These are phyloP conservation scores for Stevia rebaudiana DNA, from an alignment of 140 eudicot species.

Conservation along the genomic window DNA sequence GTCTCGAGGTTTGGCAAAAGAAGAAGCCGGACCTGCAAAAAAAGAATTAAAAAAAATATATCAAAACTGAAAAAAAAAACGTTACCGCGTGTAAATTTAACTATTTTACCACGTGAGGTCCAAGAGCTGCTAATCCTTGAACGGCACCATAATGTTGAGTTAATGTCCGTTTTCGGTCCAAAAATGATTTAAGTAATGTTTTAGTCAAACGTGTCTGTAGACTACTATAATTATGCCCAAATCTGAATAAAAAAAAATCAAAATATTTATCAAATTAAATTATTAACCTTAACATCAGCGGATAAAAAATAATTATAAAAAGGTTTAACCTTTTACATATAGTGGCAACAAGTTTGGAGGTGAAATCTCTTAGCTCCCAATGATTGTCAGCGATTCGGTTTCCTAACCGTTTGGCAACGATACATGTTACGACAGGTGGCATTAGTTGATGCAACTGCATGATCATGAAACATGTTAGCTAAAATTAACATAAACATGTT, in stretches of 20 bases:
- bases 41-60: constrained; percentile 8
- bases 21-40: constrained; percentile 51
- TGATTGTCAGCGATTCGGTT: constrained; percentile 59
- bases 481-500: background rate
- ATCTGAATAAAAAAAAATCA: constrained; percentile 46
- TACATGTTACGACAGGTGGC: constrained; percentile 66
- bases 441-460: constrained; percentile 69
- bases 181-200: constrained; percentile 55
- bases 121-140: constrained; percentile 73
- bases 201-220: constrained; percentile 62
- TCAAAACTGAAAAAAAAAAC: background rate
- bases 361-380: constrained; percentile 72
- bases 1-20: constrained; percentile 53
- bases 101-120: constrained; percentile 55
- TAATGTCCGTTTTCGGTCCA: constrained; percentile 53
- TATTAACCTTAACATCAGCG: background rate
- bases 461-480: constrained; percentile 14
- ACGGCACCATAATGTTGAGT: constrained; percentile 80
- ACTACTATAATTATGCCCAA: constrained; percentile 58
- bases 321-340: constrained; percentile 55
- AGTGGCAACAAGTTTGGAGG: constrained; percentile 58
- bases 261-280: background rate
- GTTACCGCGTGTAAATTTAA: background rate
- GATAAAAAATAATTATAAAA: constrained; percentile 7
- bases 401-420: constrained; percentile 62